Percentiles rank a stretch among this genome's conserved stretches.
Evolutionary conservation across 1,284 basidiomycete species (phyloP).

Genomic region (Apiotrichum veenhuisii): DNA sequence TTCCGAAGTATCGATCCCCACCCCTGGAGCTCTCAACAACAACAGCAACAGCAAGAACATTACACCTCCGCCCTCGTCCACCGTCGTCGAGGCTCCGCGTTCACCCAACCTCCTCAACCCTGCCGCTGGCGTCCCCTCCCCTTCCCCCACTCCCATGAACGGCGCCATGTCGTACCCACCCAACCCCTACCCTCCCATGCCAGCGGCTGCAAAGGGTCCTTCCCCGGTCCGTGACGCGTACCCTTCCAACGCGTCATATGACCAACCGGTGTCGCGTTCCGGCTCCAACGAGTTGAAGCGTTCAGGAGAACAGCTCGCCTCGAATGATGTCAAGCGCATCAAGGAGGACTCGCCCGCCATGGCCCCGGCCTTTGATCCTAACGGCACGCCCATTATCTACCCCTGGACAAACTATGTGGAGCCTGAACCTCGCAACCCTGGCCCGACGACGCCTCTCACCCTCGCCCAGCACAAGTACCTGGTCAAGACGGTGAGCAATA

Average conservation of each 20-base stretch:
- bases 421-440: conserved; percentile 34
- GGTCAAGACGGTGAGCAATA: conserved; percentile 68
- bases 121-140: conserved; percentile 4
- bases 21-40: conserved; percentile 3
- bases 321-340: conserved; percentile 34
- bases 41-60: too few relatives aligned
- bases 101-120: conserved; percentile 30
- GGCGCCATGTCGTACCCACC: conserved; percentile 5
- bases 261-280: conserved; percentile 9
- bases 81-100: conserved; percentile 35
- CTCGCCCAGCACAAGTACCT: conserved; percentile 75
- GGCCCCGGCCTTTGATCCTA: conserved; percentile 7
- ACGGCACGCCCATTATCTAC: conserved; percentile 10
- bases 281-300: conserved; percentile 24
- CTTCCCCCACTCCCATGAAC: background rate
- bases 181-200: conserved; percentile 6
- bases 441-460: conserved; percentile 45
- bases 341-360: conserved; percentile 23
- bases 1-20: background rate
- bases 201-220: background rate
- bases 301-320: conserved; percentile 33
- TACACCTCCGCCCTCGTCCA: conserved; percentile 32
- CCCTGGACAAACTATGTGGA: conserved; percentile 34
- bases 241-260: conserved; percentile 18
- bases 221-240: conserved; percentile 11